phyloP scores from a whole-genome alignment of 1,139 yeast genomes.

The Sugiyamaella castrensis region DNA sequence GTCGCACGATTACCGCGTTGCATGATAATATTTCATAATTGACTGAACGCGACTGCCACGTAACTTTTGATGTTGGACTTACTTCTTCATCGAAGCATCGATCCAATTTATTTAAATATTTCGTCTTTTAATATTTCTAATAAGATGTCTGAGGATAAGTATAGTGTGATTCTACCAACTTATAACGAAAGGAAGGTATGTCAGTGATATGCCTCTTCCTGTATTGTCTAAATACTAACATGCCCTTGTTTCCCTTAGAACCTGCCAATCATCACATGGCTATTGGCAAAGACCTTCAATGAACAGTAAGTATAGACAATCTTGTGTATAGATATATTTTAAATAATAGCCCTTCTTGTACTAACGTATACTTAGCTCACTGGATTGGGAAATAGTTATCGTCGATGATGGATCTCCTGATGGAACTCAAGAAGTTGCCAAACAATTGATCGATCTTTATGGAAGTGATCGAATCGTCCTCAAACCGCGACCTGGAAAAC shows the following conservation, averaged over 20 bases:
- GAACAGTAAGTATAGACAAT: constrained; percentile 37
- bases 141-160: constrained; percentile 45
- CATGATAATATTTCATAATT: neutral
- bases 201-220: neutral
- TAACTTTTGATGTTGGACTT: too few species aligned
- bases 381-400: constrained; percentile 75
- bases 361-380: constrained; percentile 19
- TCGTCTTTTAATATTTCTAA: neutral
- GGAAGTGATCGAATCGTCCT: constrained; percentile 64
- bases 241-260: constrained; percentile 33
- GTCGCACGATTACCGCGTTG: too few species aligned
- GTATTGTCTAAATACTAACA: neutral
- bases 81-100: neutral
- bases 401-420: constrained; percentile 84
- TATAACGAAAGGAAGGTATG: constrained; percentile 63
- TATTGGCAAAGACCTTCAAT: constrained; percentile 67
- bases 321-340: too few species aligned
- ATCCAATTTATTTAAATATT: neutral
- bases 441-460: constrained; percentile 58
- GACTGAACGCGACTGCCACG: too few species aligned
- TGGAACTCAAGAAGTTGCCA: constrained; percentile 75
- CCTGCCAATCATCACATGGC: constrained; percentile 70
- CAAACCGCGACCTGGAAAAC: constrained; percentile 73
- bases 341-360: neutral
- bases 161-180: constrained; percentile 75